Conservation (phyloP, 2,329 filamentous ascomycete species). For the Penicillium sp. region DNA sequence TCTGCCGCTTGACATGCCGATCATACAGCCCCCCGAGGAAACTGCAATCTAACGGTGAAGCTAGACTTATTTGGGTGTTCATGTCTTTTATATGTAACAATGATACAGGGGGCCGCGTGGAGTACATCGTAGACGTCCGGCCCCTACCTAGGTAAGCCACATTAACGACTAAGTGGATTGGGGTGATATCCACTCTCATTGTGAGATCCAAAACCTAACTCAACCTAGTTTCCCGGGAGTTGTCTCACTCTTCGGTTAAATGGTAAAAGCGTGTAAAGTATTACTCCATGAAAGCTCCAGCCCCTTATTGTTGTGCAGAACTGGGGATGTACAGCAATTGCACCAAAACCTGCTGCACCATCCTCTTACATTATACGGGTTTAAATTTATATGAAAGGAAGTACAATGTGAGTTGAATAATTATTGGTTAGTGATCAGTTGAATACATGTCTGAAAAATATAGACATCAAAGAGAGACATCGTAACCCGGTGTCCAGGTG, state of each 20-base stretch:
- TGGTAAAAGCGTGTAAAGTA: not conserved
- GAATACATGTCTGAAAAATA: not conserved
- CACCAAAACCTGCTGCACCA: not conserved
- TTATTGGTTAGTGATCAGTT: not conserved
- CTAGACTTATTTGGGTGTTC: not conserved
- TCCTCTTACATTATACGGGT: not conserved
- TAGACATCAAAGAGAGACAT: not conserved
- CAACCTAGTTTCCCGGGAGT: not conserved
- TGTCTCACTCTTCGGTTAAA: not conserved
- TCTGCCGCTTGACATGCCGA: slow-evolving; percentile 8
- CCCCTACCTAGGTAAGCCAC: too few relatives aligned
- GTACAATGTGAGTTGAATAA: not conserved
- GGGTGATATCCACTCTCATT: not conserved
- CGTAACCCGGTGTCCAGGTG: not conserved
- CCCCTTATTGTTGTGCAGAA: not conserved
- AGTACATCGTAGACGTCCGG: not conserved
- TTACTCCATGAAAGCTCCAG: not conserved
- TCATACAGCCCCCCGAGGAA: slow-evolving; percentile 5
- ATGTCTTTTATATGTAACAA: too few relatives aligned
- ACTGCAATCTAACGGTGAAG: slow-evolving; percentile 10
- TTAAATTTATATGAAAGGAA: not conserved
- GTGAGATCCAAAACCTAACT: not conserved
- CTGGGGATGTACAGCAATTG: not conserved
- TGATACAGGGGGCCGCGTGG: not conserved
- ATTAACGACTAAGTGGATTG: too few relatives aligned